These are phyloP conservation scores for Hysterium pulicare DNA, from an alignment of 2,329 filamentous ascomycete genomes.

Conservation along the genomic window DNA sequence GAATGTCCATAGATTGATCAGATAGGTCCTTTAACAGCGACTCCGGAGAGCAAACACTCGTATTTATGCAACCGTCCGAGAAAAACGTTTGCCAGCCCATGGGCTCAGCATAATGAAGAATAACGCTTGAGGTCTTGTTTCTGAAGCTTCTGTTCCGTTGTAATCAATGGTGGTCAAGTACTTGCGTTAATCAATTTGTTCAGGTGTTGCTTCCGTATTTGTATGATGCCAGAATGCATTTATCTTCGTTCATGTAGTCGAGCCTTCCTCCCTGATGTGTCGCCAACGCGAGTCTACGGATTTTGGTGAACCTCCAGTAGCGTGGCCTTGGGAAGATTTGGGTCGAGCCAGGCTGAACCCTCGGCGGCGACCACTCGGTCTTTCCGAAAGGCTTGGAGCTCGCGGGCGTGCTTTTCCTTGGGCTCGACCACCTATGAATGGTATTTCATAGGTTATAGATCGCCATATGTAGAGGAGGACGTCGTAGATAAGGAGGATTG, in stretches of 20 bases:
- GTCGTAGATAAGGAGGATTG: constrained; percentile 61
- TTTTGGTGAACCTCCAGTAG: constrained; percentile 17
- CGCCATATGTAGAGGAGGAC: constrained; percentile 60
- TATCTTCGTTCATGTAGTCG: neutral
- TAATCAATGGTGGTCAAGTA: too few species aligned
- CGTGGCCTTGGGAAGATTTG: constrained; percentile 16
- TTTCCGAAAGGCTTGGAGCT: constrained; percentile 59
- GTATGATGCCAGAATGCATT: neutral
- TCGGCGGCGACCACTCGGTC: constrained; percentile 50
- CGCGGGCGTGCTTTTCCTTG: constrained; percentile 57
- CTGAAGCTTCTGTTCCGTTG: too few species aligned
- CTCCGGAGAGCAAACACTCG: neutral
- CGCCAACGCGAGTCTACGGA: constrained; percentile 16
- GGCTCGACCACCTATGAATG: constrained; percentile 59
- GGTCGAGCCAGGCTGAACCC: constrained; percentile 42
- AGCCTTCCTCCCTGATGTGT: constrained; percentile 1
- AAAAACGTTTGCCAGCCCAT: neutral
- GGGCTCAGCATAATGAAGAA: neutral
- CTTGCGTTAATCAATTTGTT: too few species aligned
- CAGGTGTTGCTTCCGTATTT: neutral
- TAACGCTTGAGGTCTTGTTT: too few species aligned
- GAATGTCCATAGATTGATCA: neutral
- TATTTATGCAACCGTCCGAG: neutral
- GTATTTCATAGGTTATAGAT: constrained; percentile 56
- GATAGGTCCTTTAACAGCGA: neutral